Conservation (phyloP, 192 early-diverging fungal species). For the Gaertneriomyces semiglobifer region DNA sequence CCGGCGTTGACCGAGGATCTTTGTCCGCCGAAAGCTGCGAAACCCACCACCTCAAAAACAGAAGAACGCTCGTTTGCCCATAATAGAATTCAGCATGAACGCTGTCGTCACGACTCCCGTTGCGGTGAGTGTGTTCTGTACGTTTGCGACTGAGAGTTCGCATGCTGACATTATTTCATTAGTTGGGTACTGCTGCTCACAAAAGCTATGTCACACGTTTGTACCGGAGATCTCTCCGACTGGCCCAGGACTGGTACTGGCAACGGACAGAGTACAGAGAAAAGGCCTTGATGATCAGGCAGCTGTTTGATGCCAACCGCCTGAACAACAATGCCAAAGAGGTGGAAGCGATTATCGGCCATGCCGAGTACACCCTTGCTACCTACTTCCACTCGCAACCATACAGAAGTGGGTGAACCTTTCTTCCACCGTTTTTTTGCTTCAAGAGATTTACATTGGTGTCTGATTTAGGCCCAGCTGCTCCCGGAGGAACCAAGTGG, state of each 20-base stretch:
- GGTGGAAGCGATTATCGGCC: conserved; percentile 59
- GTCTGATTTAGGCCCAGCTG: conserved; percentile 54
- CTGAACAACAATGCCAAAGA: conserved; percentile 69
- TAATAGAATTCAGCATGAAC: neutral
- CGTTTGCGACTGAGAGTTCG: neutral
- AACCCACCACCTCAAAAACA: too few relatives aligned
- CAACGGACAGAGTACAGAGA: conserved; percentile 73
- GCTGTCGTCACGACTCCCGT: conserved; percentile 2
- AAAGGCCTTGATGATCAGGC: conserved; percentile 78
- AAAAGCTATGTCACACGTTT: conserved; percentile 71
- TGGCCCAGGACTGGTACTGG: conserved; percentile 86
- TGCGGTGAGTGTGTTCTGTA: neutral
- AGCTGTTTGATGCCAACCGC: conserved; percentile 79
- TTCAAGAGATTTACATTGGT: neutral
- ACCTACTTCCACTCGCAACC: conserved; percentile 78
- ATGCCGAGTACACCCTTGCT: conserved; percentile 71
- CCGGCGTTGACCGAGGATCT: too few relatives aligned
- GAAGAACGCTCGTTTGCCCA: too few relatives aligned
- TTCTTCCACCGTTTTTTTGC: conserved; percentile 11
- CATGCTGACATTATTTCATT: neutral
- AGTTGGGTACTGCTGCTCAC: conserved; percentile 51
- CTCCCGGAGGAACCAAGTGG: conserved; percentile 74
- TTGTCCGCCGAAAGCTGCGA: too few relatives aligned
- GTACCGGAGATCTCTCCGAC: conserved; percentile 79
- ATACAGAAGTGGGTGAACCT: conserved; percentile 65